These are phyloP conservation scores for Suhomyces choctaworum DNA, from an alignment of 1,139 yeast species.

Conservation along the genomic window DNA sequence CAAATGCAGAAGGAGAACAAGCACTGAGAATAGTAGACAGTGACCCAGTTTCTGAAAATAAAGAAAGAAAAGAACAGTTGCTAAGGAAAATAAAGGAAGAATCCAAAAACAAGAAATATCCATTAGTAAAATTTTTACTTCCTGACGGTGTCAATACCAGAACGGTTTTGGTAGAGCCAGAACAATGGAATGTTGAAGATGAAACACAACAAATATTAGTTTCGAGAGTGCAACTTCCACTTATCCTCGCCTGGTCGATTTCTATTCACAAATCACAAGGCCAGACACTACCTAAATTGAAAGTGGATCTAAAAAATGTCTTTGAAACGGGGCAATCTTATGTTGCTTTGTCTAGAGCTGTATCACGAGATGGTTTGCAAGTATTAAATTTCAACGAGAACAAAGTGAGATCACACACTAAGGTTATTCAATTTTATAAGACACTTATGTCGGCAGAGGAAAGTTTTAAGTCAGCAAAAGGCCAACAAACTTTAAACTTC, in stretches of 20 bases:
- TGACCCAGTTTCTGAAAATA: conserved; percentile 6
- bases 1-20: neutral
- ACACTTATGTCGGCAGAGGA: conserved; percentile 29
- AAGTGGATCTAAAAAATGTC: conserved; percentile 71
- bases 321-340: conserved; percentile 59
- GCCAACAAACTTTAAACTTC: conserved; percentile 16
- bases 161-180: conserved; percentile 56
- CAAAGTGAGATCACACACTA: conserved; percentile 61
- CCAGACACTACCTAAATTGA: conserved; percentile 81
- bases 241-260: conserved; percentile 91
- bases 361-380: conserved; percentile 74
- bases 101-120: conserved; percentile 48
- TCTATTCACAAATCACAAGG: conserved; percentile 97
- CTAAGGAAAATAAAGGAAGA: conserved; percentile 33
- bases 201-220: conserved; percentile 33
- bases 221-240: conserved; percentile 63
- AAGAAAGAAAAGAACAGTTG: conserved; percentile 16
- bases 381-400: conserved; percentile 64
- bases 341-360: conserved; percentile 79
- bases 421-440: conserved; percentile 62
- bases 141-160: conserved; percentile 68
- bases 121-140: conserved; percentile 72
- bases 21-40: neutral
- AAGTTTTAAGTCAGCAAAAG: conserved; percentile 9
- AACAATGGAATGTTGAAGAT: conserved; percentile 45